Evolutionary conservation across 139 green algal species (phyloP), one percentile per base, ranked within the genome.

Genomic region (Mychonastes homosphaera): DNA sequence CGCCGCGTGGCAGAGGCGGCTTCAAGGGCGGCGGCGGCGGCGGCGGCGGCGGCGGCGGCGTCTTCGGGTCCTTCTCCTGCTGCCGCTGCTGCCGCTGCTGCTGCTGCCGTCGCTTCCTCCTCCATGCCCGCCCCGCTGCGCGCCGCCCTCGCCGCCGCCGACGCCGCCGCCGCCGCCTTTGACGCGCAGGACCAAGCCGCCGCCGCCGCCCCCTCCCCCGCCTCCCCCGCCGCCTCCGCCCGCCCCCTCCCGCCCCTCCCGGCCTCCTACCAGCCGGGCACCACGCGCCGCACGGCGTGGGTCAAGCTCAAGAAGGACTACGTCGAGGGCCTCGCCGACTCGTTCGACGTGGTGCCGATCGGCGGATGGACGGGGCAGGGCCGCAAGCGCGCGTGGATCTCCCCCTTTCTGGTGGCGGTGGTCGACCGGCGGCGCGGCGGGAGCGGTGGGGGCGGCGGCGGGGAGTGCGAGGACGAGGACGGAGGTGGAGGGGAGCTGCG

Each of bases 271-370:
- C 94, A 95, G 47, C 69, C 91, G 76, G 77, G 85, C 30, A 77
- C 58, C 70, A 81, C 78, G 39, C 75, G 87, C 23, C 77, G 65
- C 21, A 73, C 89, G n/a, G 60, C 63, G 35, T 95, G 87, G 87
- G 50, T 94, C 51, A 95, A 94, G 71, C 36, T 92, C 29, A 67
- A 77, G 67, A 32, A 64, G n/a, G 89, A 97, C 69, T 96, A 96
- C 44, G 74, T 78, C 23, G 74, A 84, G 59, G 88, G 81, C 0
- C 58, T 96, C 39, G 35, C 67, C 12, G 89, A 97, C 51, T 84
- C 75, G 0, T 55, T 97, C 49, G 89, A 97, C 66, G 58, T 96
- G 50, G 89, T 96, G 39, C 75, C 78, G n/a, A 96, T 97, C 21
- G 89, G 87, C 0, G 88, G 84, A 10, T 95, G 88, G 88, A 67